phyloP scores from a whole-genome alignment of 2,329 filamentous ascomycete species.

The Fusarium irregulare region DNA sequence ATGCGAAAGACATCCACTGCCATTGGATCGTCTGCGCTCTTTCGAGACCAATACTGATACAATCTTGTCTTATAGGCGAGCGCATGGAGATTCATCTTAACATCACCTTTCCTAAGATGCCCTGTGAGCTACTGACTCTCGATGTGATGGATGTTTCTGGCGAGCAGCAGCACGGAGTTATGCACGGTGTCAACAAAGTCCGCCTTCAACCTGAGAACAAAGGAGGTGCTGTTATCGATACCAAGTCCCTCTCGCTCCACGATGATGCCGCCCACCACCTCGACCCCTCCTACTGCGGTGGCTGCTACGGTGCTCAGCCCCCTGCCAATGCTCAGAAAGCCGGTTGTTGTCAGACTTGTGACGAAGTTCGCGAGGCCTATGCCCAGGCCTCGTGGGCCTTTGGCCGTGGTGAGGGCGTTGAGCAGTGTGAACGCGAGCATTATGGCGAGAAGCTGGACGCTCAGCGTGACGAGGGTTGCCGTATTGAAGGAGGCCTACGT shows the following conservation, averaged over 20 bases:
- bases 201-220: conserved; percentile 78
- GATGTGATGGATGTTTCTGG: conserved; percentile 99
- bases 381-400: conserved; percentile 92
- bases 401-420: conserved; percentile 88
- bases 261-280: conserved; percentile 81
- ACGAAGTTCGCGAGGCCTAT: conserved; percentile 96
- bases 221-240: conserved; percentile 80
- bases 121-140: conserved; percentile 93
- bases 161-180: conserved; percentile 93
- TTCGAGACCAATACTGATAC: conserved; percentile 38
- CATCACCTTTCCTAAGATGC: conserved; percentile 91
- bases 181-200: conserved; percentile 92
- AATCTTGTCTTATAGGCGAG: conserved; percentile 69
- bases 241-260: conserved; percentile 72
- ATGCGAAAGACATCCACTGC: conserved; percentile 42
- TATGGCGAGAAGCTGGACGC: conserved; percentile 89
- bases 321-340: conserved; percentile 78
- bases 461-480: conserved; percentile 91
- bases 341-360: conserved; percentile 97
- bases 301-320: conserved; percentile 86
- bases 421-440: conserved; percentile 95
- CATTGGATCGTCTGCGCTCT: background rate
- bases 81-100: conserved; percentile 99
- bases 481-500: conserved; percentile 88
- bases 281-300: conserved; percentile 91